phyloP scores from a whole-genome alignment of 1,284 basidiomycete species.

The Melampsora abietis-canadensis region DNA sequence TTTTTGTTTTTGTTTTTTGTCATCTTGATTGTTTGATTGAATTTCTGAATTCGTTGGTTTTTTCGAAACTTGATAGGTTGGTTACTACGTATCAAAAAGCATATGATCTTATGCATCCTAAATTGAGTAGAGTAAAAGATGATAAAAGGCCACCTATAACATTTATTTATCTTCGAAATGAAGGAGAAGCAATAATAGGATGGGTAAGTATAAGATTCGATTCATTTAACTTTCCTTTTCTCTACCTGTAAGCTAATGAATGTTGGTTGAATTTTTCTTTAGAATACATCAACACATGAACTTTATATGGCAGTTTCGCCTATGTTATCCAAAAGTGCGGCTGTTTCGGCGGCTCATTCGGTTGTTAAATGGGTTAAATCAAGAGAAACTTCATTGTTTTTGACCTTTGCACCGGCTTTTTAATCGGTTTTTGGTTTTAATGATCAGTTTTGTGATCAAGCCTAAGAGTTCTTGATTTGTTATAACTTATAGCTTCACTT shows the following conservation, averaged over 20 bases:
- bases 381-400: conserved; percentile 75
- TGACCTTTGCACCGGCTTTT: conserved; percentile 51
- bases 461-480: too few relatives aligned
- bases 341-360: conserved; percentile 78
- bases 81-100: conserved; percentile 20
- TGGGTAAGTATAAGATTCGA: conserved; percentile 62
- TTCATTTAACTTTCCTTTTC: not conserved
- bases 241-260: not conserved
- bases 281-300: conserved; percentile 91
- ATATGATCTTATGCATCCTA: conserved; percentile 23
- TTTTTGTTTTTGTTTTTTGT: conserved; percentile 45
- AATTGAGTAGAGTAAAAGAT: conserved; percentile 58
- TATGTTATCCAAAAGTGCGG: conserved; percentile 75
- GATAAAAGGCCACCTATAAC: conserved; percentile 63
- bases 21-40: conserved; percentile 1
- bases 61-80: conserved; percentile 10
- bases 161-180: conserved; percentile 75
- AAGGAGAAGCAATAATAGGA: conserved; percentile 80
- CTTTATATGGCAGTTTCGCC: conserved; percentile 81
- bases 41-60: conserved; percentile 19
- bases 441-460: too few relatives aligned
- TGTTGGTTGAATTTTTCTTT: conserved; percentile 42
- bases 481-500: too few relatives aligned
- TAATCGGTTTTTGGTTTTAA: conserved; percentile 31
- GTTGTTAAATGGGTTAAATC: conserved; percentile 85